Conservation (phyloP, 139 green algal species). For the Chlorella sp. region DNA sequence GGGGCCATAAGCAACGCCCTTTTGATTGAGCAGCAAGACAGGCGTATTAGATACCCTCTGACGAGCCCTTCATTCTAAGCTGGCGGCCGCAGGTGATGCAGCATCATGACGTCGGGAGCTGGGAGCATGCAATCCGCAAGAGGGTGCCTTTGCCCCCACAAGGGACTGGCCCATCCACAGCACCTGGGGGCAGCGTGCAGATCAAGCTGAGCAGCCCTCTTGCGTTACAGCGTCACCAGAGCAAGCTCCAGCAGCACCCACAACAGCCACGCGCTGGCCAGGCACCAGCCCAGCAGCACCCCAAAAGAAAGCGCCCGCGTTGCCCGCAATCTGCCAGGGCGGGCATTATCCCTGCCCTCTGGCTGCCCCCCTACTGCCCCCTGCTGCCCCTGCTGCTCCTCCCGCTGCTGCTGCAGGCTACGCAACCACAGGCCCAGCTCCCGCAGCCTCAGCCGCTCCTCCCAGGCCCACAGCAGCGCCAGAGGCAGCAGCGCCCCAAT, state of each 20-base stretch:
- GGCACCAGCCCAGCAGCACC: neutral
- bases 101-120: neutral
- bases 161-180: too few species aligned
- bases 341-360: neutral
- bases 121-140: neutral
- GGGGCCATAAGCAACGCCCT: too few species aligned
- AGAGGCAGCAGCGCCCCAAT: neutral
- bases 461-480: neutral
- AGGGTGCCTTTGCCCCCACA: too few species aligned
- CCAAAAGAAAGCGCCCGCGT: neutral
- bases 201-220: neutral
- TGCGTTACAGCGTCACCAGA: neutral
- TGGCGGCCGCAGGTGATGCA: too few species aligned
- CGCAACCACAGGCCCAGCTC: neutral
- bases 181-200: neutral
- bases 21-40: too few species aligned
- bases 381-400: neutral
- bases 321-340: neutral
- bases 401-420: neutral
- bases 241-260: neutral
- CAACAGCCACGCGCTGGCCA: neutral
- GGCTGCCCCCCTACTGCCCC: neutral
- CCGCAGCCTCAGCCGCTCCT: constrained; percentile 2
- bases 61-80: too few species aligned
- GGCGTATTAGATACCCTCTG: too few species aligned